Evolutionary conservation across 2,329 filamentous ascomycete genomes (phyloP), one percentile per base, ranked within the genome.

Genomic region (Trichophyton rubrum): DNA sequence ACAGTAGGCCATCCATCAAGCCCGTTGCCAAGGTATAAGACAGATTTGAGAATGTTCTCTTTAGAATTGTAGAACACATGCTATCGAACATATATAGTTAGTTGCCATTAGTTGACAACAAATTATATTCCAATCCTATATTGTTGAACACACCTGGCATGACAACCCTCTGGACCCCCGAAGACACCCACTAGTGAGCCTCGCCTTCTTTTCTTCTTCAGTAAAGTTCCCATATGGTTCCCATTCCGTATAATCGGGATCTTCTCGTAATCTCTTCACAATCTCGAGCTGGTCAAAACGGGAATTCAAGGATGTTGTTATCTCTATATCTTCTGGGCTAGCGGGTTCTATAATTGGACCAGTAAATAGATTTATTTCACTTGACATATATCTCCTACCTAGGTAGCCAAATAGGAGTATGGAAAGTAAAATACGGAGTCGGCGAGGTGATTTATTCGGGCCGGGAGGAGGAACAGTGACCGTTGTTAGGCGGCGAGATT

Each of bases 1-100:
- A 88, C 77, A 11, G 81, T 80, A 1, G 87, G 87, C 85, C 86
- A 91, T 3, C 88, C 87, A 56, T 80, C 77, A 20, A 86, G 69
- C 0, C 77, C 81, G n/a, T 77, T 71, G 5, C 88, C 88, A 59
- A 90, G 79, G 76, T 80, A 87, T 3, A 90, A 75, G n/a, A 90
- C 78, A 57, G 79, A 81, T 9, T 85, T 74, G 38, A 84, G 71
- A 66, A 83, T 81, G 65, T 82, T 79, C 5, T 83, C 82, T 33
- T 71, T 71, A 2, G 74, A 68, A 68, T 88, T 83, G 77, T 80
- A 83, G 68, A 88, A 90, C 1, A 87, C 73, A 66, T 81, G 79
- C 76, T 89, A 81, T 57, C 59, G 38, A 47, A 45, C 3, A 22
- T 27, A 60, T 51, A 55, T 30, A 30, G 27, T 30, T 30, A 30